A percentile compares a stretch with the other conserved stretches of the same genome.
Evolutionary conservation across 2,329 filamentous ascomycete genomes (phyloP).

Genomic region (Juglanconis sp.): DNA sequence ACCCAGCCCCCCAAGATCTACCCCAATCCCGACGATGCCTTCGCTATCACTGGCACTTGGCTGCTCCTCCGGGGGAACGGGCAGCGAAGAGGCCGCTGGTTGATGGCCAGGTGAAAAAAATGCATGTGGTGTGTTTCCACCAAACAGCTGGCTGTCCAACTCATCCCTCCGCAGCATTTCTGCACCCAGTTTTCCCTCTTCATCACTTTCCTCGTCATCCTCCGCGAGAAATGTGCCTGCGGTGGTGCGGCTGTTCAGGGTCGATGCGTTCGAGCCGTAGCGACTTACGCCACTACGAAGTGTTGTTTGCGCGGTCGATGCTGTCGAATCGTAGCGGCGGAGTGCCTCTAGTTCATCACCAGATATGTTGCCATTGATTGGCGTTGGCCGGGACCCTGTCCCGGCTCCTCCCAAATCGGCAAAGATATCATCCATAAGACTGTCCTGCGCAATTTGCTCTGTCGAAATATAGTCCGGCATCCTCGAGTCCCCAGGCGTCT

Average conservation of each 20-base stretch:
- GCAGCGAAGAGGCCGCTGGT: conserved; percentile 34
- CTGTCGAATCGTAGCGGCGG: conserved; percentile 48
- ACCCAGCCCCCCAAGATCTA: conserved; percentile 73
- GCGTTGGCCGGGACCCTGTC: conserved; percentile 36
- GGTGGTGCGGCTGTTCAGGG: conserved; percentile 35
- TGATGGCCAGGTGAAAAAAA: conserved; percentile 32
- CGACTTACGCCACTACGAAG: conserved; percentile 35
- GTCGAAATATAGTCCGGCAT: conserved; percentile 26
- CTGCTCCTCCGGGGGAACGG: conserved; percentile 49
- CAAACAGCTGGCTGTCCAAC: conserved; percentile 66
- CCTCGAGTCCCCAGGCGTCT: conserved; percentile 39
- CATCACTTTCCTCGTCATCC: conserved; percentile 75
- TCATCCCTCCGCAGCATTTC: conserved; percentile 83
- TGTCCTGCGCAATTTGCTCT: conserved; percentile 47
- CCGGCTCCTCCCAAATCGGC: conserved; percentile 45
- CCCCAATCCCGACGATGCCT: conserved; percentile 49
- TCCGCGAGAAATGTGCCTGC: conserved; percentile 37
- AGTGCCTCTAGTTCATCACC: conserved; percentile 46
- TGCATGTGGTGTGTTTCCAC: conserved; percentile 47
- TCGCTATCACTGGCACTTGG: conserved; percentile 65
- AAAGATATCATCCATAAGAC: conserved; percentile 57
- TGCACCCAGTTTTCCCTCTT: conserved; percentile 80
- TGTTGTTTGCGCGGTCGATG: conserved; percentile 41
- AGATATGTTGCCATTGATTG: conserved; percentile 44
- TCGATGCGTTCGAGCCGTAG: conserved; percentile 40